Evolutionary conservation across 257 asterid species (phyloP).

Genomic region (Solanum peruvianum): DNA sequence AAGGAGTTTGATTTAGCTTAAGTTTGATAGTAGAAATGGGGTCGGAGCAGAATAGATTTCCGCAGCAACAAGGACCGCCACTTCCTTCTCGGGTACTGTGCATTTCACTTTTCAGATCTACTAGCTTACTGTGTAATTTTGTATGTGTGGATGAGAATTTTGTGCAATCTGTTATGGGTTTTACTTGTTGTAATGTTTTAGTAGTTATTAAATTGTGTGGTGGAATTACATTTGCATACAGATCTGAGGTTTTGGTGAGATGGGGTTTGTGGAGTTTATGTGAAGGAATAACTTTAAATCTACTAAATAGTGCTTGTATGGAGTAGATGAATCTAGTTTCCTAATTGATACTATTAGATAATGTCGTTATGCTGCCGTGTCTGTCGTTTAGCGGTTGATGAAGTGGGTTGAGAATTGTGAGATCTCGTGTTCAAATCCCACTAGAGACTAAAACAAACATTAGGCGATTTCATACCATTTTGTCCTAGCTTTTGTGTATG

Average conservation of each 20-base stretch:
- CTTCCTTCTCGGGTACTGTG: conserved; percentile 25
- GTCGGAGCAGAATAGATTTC: conserved; percentile 49
- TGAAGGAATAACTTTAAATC: neutral
- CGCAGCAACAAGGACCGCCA: conserved; percentile 36
- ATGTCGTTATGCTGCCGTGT: neutral
- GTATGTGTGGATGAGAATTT: neutral
- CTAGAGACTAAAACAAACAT: neutral
- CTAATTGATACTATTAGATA: neutral
- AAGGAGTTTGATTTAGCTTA: neutral
- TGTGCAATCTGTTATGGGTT: neutral
- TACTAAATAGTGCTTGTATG: neutral
- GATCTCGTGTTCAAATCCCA: neutral
- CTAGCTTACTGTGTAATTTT: neutral
- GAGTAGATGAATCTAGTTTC: neutral
- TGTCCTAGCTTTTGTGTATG: neutral
- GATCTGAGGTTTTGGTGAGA: neutral
- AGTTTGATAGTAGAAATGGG: conserved; percentile 17
- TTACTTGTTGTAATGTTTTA: neutral
- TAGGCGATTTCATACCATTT: neutral
- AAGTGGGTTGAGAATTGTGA: neutral
- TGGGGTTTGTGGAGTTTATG: neutral
- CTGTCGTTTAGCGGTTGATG: neutral
- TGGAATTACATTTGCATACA: neutral
- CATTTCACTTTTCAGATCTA: conserved; percentile 3
- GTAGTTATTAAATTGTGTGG: neutral